These are phyloP conservation scores for Termitomyces sp. DNA, from an alignment of 768 basidiomycete genomes.

Conservation along the genomic window DNA sequence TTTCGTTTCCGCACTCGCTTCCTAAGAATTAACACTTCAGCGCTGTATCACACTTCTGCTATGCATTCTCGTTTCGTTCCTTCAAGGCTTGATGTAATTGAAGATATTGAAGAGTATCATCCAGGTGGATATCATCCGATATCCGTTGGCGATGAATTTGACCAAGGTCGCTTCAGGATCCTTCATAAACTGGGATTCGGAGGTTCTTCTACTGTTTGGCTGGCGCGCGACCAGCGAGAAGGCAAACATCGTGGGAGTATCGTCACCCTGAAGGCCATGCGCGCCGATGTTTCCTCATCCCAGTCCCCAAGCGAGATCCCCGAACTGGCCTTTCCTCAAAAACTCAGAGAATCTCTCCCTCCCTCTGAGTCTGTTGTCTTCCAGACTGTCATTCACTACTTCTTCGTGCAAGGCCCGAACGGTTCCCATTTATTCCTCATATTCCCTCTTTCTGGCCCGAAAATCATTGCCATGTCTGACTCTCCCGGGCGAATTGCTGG, in stretches of 20 bases:
- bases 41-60: neutral
- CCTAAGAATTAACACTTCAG: neutral
- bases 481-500: slow-evolving; percentile 23
- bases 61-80: too few species aligned
- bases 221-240: slow-evolving; percentile 19
- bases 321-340: slow-evolving; percentile 27
- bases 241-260: slow-evolving; percentile 8
- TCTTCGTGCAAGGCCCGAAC: slow-evolving; percentile 41
- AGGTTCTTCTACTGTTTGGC: slow-evolving; percentile 35
- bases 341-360: slow-evolving; percentile 23
- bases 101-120: too few species aligned
- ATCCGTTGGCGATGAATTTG: slow-evolving; percentile 42
- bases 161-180: slow-evolving; percentile 38
- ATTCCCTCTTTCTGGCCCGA: slow-evolving; percentile 39
- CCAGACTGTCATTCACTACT: slow-evolving; percentile 35
- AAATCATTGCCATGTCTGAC: slow-evolving; percentile 24
- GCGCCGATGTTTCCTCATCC: slow-evolving; percentile 24
- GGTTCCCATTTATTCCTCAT: slow-evolving; percentile 46
- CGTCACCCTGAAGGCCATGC: slow-evolving; percentile 30
- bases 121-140: slow-evolving; percentile 10
- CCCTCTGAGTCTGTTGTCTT: slow-evolving; percentile 10
- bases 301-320: slow-evolving; percentile 14
- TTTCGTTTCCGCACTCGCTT: neutral
- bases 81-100: too few species aligned
- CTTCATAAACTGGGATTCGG: slow-evolving; percentile 45